phyloP scores from a whole-genome alignment of 1,284 basidiomycete genomes.

The Malassezia slooffiae region DNA sequence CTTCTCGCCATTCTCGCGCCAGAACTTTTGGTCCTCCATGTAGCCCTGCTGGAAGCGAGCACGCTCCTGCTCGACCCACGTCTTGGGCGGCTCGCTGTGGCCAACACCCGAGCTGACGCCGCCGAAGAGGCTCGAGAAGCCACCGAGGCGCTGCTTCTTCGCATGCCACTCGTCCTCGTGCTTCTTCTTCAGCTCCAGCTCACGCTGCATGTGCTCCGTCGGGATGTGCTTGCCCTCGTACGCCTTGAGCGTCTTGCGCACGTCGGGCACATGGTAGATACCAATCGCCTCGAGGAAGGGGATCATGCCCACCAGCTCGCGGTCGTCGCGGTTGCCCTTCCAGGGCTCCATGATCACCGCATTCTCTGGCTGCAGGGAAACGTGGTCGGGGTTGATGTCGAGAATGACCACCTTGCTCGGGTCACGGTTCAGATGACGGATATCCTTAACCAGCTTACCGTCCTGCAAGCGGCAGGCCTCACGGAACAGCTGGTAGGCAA shows the following conservation, averaged over 20 bases:
- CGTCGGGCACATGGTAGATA: conserved; percentile 54
- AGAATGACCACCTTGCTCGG: conserved; percentile 78
- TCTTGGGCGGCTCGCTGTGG: conserved; percentile 45
- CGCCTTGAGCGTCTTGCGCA: conserved; percentile 71
- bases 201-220: conserved; percentile 74
- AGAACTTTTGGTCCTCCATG: conserved; percentile 75
- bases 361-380: conserved; percentile 75
- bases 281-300: conserved; percentile 75
- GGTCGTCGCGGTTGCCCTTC: conserved; percentile 67
- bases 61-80: conserved; percentile 82
- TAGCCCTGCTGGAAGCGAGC: conserved; percentile 73
- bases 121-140: conserved; percentile 59
- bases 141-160: conserved; percentile 48
- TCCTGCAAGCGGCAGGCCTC: conserved; percentile 51
- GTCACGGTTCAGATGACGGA: conserved; percentile 85
- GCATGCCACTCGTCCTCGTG: conserved; percentile 74
- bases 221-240: conserved; percentile 82
- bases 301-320: conserved; percentile 73
- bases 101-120: conserved; percentile 24
- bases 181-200: conserved; percentile 56
- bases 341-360: conserved; percentile 74
- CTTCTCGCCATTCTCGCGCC: conserved; percentile 66
- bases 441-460: conserved; percentile 56
- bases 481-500: conserved; percentile 79
- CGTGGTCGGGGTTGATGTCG: conserved; percentile 71